phyloP scores from a whole-genome alignment of 805 yeast genomes.

The Middelhovenomyces tepae region DNA sequence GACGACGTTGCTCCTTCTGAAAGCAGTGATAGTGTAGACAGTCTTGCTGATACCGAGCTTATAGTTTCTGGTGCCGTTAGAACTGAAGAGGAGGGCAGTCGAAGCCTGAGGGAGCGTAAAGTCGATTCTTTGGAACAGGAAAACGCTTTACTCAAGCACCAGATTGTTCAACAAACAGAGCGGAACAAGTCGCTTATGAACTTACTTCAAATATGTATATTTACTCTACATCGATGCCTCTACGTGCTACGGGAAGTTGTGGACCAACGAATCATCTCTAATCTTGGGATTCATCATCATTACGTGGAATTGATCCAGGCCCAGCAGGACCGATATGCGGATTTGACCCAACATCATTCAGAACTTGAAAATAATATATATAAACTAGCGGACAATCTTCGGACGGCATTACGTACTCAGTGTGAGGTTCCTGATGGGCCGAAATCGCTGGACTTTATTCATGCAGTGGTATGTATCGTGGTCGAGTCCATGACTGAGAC shows the following conservation, averaged over 20 bases:
- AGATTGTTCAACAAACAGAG: slow-evolving; percentile 9
- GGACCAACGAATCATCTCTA: slow-evolving; percentile 13
- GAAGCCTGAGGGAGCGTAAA: too few species aligned
- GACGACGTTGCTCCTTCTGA: slow-evolving; percentile 7
- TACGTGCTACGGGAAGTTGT: slow-evolving; percentile 12
- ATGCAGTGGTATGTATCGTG: neutral
- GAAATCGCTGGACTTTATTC: neutral
- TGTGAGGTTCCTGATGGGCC: slow-evolving; percentile 1
- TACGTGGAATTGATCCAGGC: slow-evolving; percentile 13
- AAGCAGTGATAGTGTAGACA: slow-evolving; percentile 8
- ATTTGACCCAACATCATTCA: slow-evolving; percentile 12
- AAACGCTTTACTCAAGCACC: slow-evolving; percentile 10
- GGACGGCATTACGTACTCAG: slow-evolving; percentile 3
- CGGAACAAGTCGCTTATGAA: slow-evolving; percentile 9
- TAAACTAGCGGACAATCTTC: slow-evolving; percentile 10
- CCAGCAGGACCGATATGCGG: slow-evolving; percentile 14
- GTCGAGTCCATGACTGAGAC: neutral
- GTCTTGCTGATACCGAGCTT: slow-evolving; percentile 4
- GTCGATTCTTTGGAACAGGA: too few species aligned
- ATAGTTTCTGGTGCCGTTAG: neutral
- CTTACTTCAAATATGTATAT: slow-evolving; percentile 12
- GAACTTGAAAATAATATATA: slow-evolving; percentile 14
- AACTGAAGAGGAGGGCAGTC: too few species aligned
- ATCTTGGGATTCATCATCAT: slow-evolving; percentile 14
- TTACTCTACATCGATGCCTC: slow-evolving; percentile 15